Percentiles rank a stretch among this genome's conserved stretches.
Evolutionary conservation across 192 early-diverging fungal species (phyloP).

Genomic region (Umbelopsis sp.): DNA sequence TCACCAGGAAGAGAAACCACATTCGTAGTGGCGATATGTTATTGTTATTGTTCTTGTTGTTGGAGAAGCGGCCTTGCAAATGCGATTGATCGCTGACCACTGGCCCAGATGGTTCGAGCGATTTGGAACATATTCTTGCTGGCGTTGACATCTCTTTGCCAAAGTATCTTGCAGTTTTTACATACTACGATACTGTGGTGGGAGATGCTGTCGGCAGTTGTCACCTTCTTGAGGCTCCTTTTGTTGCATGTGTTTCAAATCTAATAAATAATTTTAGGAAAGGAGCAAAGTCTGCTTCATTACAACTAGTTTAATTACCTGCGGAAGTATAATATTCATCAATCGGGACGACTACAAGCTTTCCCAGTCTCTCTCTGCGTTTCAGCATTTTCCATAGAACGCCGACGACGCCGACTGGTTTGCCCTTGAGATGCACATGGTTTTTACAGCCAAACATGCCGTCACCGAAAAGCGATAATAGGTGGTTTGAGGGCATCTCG

Average conservation of each 20-base stretch:
- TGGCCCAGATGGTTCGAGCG: neutral
- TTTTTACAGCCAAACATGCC: conserved; percentile 4
- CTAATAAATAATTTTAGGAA: neutral
- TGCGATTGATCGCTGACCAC: neutral
- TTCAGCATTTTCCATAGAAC: conserved; percentile 1
- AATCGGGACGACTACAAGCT: conserved; percentile 2
- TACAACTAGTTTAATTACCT: neutral
- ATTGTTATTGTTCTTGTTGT: neutral
- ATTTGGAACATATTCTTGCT: conserved; percentile 15
- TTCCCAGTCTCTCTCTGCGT: neutral
- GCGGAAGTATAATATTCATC: neutral
- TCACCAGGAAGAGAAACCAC: neutral
- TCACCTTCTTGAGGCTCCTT: neutral
- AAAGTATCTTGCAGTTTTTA: conserved; percentile 16
- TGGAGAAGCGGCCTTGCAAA: neutral
- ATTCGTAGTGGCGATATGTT: conserved; percentile 1
- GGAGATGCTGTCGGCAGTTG: neutral
- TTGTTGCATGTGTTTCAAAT: neutral
- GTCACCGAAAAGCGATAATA: conserved; percentile 7
- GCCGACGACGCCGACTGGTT: neutral
- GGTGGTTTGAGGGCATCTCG: neutral
- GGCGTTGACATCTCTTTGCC: conserved; percentile 14
- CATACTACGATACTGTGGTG: conserved; percentile 4
- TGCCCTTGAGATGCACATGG: neutral
- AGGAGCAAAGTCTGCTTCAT: neutral